Base-by-base conservation (phyloP, 2,329 filamentous ascomycete species). In the Drechslera avenae region DNA sequence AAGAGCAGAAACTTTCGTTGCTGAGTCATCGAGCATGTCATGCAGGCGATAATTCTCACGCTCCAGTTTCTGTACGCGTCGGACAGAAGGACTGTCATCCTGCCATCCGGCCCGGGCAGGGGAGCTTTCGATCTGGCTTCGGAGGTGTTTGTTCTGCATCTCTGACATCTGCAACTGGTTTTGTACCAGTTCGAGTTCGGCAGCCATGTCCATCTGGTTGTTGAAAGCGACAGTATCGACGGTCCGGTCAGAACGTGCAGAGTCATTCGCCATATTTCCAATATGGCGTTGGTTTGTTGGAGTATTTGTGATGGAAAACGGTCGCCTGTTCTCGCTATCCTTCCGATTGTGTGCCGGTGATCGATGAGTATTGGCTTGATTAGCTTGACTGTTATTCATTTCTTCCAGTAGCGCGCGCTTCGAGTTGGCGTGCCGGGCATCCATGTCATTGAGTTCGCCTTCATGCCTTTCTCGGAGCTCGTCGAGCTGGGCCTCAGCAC, bases 81-180 rank as follows among this genome's bases (percentile, higher is more conserved):
- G 83, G 39, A 89, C 72, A 1, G 90, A 93, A 1, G 90, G 90
- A 61, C 87, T 93, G 36, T 94, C 87, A 33, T 93, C 88, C 49
- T 85, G 78, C 71, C 79, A 84, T 30, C 77, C 73, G 49, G 89
- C 87, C 18, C 82, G 82, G 5, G 76, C 76, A 3, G 87, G 84
- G 0, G 84, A 86, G 39, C 89, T 85, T 32, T 93, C 89, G 34
- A 97, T 78, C 69, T 97, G 91, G 67, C 85, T 91, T 69, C 96
- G 90, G 5, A 97, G 83, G 66, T 97, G 92, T 28, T 89, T 86
- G 74, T 96, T 97, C 64, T 95, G 90, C 90, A 97, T 96, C 73
- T 97, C 89, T 4, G 89, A 87, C 71, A 97, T 85, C 68, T 97
- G 93, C 43, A 97, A 83, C 71, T 96, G 91, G 70, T 95, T 97